Evolutionary conservation across 2,329 filamentous ascomycete species (phyloP).

Genomic region (Magnaporthiopsis poae): DNA sequence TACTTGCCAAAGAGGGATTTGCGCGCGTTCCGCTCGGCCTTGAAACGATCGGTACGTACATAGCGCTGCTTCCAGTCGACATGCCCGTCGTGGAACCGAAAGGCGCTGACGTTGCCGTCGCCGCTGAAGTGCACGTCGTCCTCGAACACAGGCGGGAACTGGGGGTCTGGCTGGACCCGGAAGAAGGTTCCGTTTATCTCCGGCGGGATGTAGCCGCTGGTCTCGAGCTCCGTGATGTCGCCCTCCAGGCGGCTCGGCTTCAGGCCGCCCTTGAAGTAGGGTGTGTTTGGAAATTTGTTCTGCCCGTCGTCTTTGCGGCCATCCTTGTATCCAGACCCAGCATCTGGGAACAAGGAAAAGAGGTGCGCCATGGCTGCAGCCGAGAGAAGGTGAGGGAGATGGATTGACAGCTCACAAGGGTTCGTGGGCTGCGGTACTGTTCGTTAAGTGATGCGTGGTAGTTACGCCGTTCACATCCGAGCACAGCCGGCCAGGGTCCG

Average conservation of each 20-base stretch:
- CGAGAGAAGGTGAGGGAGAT: neutral
- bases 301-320: conserved; percentile 13
- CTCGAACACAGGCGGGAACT: conserved; percentile 44
- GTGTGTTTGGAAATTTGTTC: conserved; percentile 14
- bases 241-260: conserved; percentile 13
- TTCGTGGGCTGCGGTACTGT: neutral
- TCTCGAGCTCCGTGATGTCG: conserved; percentile 16
- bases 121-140: conserved; percentile 34
- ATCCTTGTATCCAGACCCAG: conserved; percentile 14
- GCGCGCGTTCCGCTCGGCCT: conserved; percentile 21
- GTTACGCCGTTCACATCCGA: neutral
- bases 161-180: conserved; percentile 42
- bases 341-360: conserved; percentile 14
- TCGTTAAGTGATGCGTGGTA: no score
- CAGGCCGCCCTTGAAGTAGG: conserved; percentile 9
- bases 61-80: conserved; percentile 34
- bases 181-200: conserved; percentile 39
- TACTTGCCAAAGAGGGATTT: conserved; percentile 42
- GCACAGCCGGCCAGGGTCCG: no score
- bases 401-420: neutral
- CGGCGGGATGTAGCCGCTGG: conserved; percentile 25
- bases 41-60: conserved; percentile 29
- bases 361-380: conserved; percentile 14
- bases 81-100: conserved; percentile 29
- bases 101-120: conserved; percentile 30